Evolutionary conservation across 176 grass and related monocot species (phyloP), one percentile per base, ranked within the genome.

Genomic region (Panicum miliaceum): DNA sequence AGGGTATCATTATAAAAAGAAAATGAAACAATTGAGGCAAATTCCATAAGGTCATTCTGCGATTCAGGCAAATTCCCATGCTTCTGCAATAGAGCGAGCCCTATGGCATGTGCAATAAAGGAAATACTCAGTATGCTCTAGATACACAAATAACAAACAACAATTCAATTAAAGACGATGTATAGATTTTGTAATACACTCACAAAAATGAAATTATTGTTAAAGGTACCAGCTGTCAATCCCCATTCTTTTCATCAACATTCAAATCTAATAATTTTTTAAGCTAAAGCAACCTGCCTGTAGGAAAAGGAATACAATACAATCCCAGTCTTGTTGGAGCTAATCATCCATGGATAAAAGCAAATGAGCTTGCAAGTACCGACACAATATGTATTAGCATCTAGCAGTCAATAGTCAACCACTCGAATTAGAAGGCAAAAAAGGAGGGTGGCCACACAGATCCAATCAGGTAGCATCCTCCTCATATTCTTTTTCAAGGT

Each of bases 41-140:
- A n/a, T n/a, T 95, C 96, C 65, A 71, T 51, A 75, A 93, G 80
- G 42, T 92, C 83, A 74, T 72, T 88, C 66, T 88, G 83, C 54
- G 84, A 86, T 47, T 86, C 83, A 61, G 91, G 83, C 23, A 78
- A 64, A 79, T 73, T 87, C 42, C 84, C 92, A 62, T 90, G 82
- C 71, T 83, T 98, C 80, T 98, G 93, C 81, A 98, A 85, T 75
- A 98, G 87, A 77, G 96, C 93, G 84, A 98, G 93, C 68, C 96
- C 93, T 98, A 88, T 32, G 81, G 40, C 66, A 84, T 66, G 61
- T 32, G 77, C 26, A 62, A 73, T 57, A 85, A 22, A 81, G 54
- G 58, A 79, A 25, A 64, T 81, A 37, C 37, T 82, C 42, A 72
- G 65, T 85, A 79, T 61, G 42, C 42, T 79, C 13, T 78, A 8